Evolutionary conservation across 495 filamentous ascomycete genomes (phyloP).

Genomic region (Penicillium turbatum): DNA sequence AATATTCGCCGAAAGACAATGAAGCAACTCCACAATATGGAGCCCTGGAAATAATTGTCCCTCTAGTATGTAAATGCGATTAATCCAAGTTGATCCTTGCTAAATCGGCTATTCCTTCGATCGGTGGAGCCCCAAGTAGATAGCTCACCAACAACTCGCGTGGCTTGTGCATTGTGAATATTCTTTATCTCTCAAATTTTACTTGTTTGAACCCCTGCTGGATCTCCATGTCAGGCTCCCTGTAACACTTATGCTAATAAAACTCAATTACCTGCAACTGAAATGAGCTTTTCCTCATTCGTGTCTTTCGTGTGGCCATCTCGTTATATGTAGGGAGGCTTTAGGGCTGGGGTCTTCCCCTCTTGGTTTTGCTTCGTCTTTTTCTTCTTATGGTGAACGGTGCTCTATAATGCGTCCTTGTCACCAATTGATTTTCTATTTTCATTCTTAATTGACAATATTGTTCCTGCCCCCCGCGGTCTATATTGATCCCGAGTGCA

Average conservation of each 20-base stretch:
- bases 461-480: background rate
- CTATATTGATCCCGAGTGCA: background rate
- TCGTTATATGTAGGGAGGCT: slow-evolving; percentile 4
- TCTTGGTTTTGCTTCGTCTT: background rate
- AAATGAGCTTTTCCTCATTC: background rate
- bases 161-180: background rate
- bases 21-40: slow-evolving; percentile 6
- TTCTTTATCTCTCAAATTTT: background rate
- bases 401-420: background rate
- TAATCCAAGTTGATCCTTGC: slow-evolving; percentile 16
- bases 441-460: background rate
- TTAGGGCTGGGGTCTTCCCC: background rate
- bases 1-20: slow-evolving; percentile 3
- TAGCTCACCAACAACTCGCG: slow-evolving; percentile 1
- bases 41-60: background rate
- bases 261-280: background rate
- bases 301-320: background rate
- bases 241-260: background rate
- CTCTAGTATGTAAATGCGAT: background rate
- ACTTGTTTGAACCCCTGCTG: too few relatives aligned
- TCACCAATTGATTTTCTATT: background rate
- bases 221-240: background rate
- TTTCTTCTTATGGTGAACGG: background rate
- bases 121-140: slow-evolving; percentile 16
- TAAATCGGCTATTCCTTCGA: slow-evolving; percentile 12